phyloP scores from a whole-genome alignment of 768 basidiomycete species.

The Pleurotus citrinopileatus region DNA sequence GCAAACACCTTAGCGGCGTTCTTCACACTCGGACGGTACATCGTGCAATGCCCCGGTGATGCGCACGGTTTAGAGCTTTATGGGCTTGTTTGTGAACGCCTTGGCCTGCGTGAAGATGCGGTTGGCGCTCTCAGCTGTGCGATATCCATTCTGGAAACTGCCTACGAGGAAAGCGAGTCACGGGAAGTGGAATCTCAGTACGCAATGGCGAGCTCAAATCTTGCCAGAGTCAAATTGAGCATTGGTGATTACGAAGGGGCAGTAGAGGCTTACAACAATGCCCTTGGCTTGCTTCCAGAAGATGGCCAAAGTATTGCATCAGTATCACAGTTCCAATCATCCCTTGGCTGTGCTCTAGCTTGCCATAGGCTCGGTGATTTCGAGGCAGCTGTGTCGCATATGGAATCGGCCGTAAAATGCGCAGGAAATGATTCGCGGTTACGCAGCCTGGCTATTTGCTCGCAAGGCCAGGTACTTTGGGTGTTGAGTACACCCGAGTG shows the following conservation, averaged over 20 bases:
- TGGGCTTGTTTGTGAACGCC: constrained; percentile 79
- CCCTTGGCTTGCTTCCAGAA: constrained; percentile 63
- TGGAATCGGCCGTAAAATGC: constrained; percentile 65
- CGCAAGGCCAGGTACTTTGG: constrained; percentile 90
- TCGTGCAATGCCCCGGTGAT: constrained; percentile 63
- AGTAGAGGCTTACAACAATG: constrained; percentile 68
- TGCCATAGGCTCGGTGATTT: constrained; percentile 63
- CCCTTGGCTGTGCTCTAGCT: constrained; percentile 72
- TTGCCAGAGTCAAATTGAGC: constrained; percentile 75
- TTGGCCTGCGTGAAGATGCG: constrained; percentile 69
- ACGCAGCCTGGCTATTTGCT: constrained; percentile 67
- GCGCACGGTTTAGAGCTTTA: constrained; percentile 79
- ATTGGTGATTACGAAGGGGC: constrained; percentile 56
- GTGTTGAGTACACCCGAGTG: constrained; percentile 72
- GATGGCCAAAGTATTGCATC: constrained; percentile 32
- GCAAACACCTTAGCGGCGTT: constrained; percentile 72
- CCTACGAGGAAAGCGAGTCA: constrained; percentile 88
- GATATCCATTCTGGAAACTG: constrained; percentile 73
- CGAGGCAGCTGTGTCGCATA: constrained; percentile 56
- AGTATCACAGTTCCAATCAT: constrained; percentile 56
- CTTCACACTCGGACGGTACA: constrained; percentile 78
- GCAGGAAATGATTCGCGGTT: constrained; percentile 46
- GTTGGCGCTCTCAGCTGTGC: constrained; percentile 54
- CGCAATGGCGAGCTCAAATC: constrained; percentile 75
- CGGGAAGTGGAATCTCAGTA: constrained; percentile 74